Base-by-base conservation (phyloP, 352 stramenopile genomes). In the Phytopythium aichiense region DNA sequence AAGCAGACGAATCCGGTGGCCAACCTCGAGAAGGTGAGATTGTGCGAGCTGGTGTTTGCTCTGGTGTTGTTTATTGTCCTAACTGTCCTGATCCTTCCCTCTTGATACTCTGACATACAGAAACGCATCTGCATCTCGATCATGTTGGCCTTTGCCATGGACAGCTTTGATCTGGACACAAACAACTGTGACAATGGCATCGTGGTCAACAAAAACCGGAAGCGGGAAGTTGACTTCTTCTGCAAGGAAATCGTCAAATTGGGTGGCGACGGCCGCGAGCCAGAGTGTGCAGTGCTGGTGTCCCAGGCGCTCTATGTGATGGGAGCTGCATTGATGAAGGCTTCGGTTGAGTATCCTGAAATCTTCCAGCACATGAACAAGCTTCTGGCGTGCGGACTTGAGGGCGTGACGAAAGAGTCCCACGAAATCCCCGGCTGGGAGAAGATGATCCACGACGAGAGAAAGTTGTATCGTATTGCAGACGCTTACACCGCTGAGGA, bases 191-290 rank as follows among this genome's bases (percentile, higher is more conserved):
- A 65, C 23, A 59, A 56, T 45, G 42, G 38, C 3, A 54, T 56
- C 15, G 71, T 71, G 45, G 57, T 67, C 13, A 48, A 87, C 46
- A 71, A 77, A 56, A 73, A 75, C 38, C 65, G 91, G 57, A 82
- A 87, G 45, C 76, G 83, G 15, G 82, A 92, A 31, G 59, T 88
- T 15, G 75, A 89, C 9, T 91, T 88, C 69, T 94, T 89, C 55
- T 86, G 74, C 63, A 91, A 89, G 38, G 85, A 94, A 59, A 79
- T 94, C 58, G 42, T 67, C 31, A 72, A 69, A 4, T 57, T 80
- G 50, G 70, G 48, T 15, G 48, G 25, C 30, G 48, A 54, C 4
- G 25, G 25, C 6, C 23, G 6, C 6, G 25, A 73, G 6, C 51
- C 67, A 18, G 63, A 66, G 45, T 65, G 64, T 57, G 60, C 71